Evolutionary conservation across 2,329 filamentous ascomycete species (phyloP), one percentile per base, ranked within the genome.

Genomic region (Pyricularia pennisetigena): DNA sequence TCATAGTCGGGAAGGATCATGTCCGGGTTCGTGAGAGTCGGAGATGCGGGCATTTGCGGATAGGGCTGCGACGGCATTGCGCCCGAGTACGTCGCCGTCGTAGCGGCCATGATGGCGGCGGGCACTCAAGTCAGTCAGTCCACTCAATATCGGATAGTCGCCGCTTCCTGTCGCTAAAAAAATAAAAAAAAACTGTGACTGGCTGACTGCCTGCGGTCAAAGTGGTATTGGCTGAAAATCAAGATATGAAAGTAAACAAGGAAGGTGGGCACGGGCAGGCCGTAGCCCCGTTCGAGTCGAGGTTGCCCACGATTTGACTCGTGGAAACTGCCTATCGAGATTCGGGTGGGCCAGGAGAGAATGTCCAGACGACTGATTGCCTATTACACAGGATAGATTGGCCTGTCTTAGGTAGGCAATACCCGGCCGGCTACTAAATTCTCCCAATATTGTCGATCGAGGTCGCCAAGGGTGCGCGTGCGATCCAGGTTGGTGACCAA

Each of bases 1-100:
- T 88, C 86, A 74, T 89, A 88, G 76, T 90, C 88, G 70, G 94
- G 94, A 67, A 97, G 82, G 74, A 97, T 97, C 92, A 97, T 94
- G 77, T 97, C 94, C 67, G 93, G 93, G 78, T 97, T 96, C 68
- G 93, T 96, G 74, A 97, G 82, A 2, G 94, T 97, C 64, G 94
- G 94, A 69, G 92, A 96, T 14, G 87, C 88, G 71, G 90, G 88
- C 69, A 83, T 78, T 63, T 82, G 75, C 23, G 81, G 78, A 72
- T 85, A 83, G 49, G 78, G 75, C 71, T 73, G 71, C 62, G 78
- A 70, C 68, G 74, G 71, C 66, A 74, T 61, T 61, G 57, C 57
- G 57, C 57, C 57, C 70, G 72, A 70, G 68, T 66, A 68, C 71
- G 68, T 72, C 74, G 73, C 41, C 70, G 73, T 67, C 69, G 69